phyloP scores from a whole-genome alignment of 179 eudicot genomes.

The Actinidia chinensis region DNA sequence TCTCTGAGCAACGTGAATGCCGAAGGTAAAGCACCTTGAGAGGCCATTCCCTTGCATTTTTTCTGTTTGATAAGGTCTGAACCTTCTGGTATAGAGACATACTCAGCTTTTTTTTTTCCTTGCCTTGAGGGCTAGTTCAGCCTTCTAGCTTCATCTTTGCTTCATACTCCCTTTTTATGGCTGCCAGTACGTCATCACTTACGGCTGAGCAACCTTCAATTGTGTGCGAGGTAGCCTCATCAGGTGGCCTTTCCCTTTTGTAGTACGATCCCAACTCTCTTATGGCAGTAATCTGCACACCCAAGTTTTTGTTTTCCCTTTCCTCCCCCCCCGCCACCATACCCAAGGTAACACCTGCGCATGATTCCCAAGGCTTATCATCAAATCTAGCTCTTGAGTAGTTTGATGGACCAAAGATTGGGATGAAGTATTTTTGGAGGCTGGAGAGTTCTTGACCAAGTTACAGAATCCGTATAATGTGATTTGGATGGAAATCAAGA shows the following conservation, averaged over 20 bases:
- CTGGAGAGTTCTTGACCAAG: too few relatives aligned
- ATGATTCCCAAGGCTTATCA: not conserved
- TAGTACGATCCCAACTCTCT: not conserved
- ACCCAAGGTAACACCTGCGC: not conserved
- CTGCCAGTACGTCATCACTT: not conserved
- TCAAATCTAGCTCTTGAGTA: not conserved
- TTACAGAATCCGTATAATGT: too few relatives aligned
- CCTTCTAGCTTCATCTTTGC: not conserved
- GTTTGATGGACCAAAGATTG: not conserved
- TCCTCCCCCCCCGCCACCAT: not conserved
- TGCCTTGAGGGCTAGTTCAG: not conserved
- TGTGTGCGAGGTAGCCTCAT: not conserved
- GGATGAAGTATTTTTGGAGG: too few relatives aligned
- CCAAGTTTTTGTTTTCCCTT: not conserved
- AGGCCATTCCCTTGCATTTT: not conserved
- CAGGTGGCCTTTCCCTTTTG: not conserved
- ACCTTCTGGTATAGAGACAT: not conserved
- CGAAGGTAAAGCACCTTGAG: not conserved
- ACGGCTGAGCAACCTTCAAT: not conserved
- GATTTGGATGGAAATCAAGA: too few relatives aligned
- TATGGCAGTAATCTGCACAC: not conserved
- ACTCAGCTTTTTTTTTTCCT: not conserved
- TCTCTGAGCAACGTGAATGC: not conserved
- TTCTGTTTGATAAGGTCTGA: not conserved
- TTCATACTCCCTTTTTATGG: not conserved